phyloP scores from a whole-genome alignment of 192 early-diverging fungal genomes.

The Chytriomyces hyalinus region DNA sequence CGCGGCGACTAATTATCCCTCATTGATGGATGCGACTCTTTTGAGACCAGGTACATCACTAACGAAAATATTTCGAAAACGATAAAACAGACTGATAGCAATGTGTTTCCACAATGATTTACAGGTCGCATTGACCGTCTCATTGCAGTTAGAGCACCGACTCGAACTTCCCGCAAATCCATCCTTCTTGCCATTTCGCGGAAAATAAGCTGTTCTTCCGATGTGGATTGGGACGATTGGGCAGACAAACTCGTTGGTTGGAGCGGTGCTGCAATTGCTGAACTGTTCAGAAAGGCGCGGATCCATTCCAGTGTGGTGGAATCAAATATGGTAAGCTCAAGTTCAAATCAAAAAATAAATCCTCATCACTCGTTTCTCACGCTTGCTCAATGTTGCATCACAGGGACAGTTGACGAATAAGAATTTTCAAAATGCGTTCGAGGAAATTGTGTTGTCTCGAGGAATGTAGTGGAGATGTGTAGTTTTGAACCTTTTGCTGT shows the following conservation, averaged over 20 bases:
- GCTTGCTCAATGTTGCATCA: too few relatives aligned
- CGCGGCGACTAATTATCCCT: constrained; percentile 85
- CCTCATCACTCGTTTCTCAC: too few relatives aligned
- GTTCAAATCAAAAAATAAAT: too few relatives aligned
- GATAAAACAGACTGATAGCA: not conserved
- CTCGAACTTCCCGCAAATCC: constrained; percentile 55
- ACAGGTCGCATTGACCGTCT: constrained; percentile 79
- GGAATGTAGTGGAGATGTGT: too few relatives aligned
- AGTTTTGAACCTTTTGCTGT: too few relatives aligned
- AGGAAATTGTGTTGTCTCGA: too few relatives aligned
- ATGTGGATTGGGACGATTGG: constrained; percentile 16
- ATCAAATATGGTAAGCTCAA: not conserved
- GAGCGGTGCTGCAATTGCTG: constrained; percentile 18
- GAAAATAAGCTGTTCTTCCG: not conserved
- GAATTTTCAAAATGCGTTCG: too few relatives aligned
- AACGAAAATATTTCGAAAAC: too few relatives aligned
- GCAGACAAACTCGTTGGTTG: not conserved
- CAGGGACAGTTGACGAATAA: too few relatives aligned
- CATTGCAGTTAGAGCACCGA: constrained; percentile 74
- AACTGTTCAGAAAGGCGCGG: constrained; percentile 16
- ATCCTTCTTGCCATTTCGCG: constrained; percentile 65
- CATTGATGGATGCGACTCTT: constrained; percentile 75
- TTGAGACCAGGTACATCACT: constrained; percentile 69
- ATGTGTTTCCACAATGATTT: not conserved
- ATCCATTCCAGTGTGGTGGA: not conserved